Base-by-base conservation (phyloP, 2,329 filamentous ascomycete species). In the Hyphodiscus sp. region DNA sequence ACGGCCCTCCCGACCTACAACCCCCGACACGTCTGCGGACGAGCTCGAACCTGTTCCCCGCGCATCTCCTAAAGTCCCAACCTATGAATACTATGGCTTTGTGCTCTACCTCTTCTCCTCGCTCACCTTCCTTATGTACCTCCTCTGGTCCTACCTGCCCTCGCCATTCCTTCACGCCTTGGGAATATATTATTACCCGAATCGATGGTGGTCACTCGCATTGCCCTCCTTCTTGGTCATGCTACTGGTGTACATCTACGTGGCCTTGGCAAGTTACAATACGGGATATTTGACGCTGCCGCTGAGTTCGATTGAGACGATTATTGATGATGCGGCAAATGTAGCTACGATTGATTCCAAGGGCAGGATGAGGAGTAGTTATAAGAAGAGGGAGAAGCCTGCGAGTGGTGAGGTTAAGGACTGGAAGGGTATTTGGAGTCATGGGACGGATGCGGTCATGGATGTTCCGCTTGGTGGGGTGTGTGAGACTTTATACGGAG, bases 81-180 rank as follows among this genome's bases (percentile, higher is more conserved):
- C 94, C 0, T 97, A 99, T 74, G 94, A 99, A 69, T 99, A 97
- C 80, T 97, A 97, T 70, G 94, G 94, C 68, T 99, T 99, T 73
- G 92, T 95, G 51, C 81, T 99, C 48, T 97, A 99, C 74, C 80
- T 99, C 41, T 89, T 92, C 67, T 91, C 87, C 58, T 89, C 86
- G 20, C 76, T 94, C 49, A 83, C 83, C 1, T 97, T 97, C 68
- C 75, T 87, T 67, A 77, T 81, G 66, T 87, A 82, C 69, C 73
- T 85, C 15, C 74, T 85, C n/a, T 68, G 66, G 94, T 87, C 87
- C 15, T 97, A 94, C 71, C 83, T 97, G 6, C 94, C 94, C 0
- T 89, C 87, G 20, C 91, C 91, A 0, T 91, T 97, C 69, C 79
- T 99, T 44, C 91, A 96, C 69, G 89, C 89, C 55, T 80, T 99